A percentile compares a stretch with the other conserved stretches of the same genome.
phyloP scores from a whole-genome alignment of 2,329 filamentous ascomycete genomes.

The Aureobasidium namibiae region DNA sequence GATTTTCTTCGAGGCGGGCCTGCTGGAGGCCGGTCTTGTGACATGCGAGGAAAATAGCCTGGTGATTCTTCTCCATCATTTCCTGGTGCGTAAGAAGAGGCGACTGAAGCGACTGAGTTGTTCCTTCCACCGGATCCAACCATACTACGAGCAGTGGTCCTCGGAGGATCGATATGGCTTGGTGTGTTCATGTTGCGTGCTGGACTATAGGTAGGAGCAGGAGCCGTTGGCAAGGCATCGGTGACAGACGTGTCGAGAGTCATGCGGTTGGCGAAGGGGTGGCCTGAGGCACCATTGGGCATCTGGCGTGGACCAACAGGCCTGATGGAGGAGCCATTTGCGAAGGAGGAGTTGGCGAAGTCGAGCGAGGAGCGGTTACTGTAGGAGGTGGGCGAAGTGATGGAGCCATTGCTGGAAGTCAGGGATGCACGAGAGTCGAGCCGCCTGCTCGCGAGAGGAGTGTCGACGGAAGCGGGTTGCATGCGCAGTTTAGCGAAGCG shows the following conservation, averaged over 20 bases:
- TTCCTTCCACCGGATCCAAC: slow-evolving; percentile 47
- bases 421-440: slow-evolving; percentile 23
- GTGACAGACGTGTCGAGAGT: slow-evolving; percentile 44
- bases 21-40: slow-evolving; percentile 14
- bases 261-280: slow-evolving; percentile 20
- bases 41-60: slow-evolving; percentile 32
- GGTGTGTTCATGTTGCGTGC: slow-evolving; percentile 61
- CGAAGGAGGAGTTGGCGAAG: slow-evolving; percentile 10
- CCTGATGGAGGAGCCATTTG: slow-evolving; percentile 16
- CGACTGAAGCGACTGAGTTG: slow-evolving; percentile 38
- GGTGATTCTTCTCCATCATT: slow-evolving; percentile 25
- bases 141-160: slow-evolving; percentile 56
- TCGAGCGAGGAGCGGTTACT: slow-evolving; percentile 21
- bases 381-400: slow-evolving; percentile 26
- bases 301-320: slow-evolving; percentile 47
- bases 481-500: slow-evolving; percentile 24
- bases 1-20: slow-evolving; percentile 30
- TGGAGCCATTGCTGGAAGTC: slow-evolving; percentile 22
- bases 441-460: slow-evolving; percentile 10
- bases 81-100: slow-evolving; percentile 32
- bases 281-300: slow-evolving; percentile 30
- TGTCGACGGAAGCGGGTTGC: slow-evolving; percentile 14
- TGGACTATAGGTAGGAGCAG: slow-evolving; percentile 72
- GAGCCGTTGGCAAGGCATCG: slow-evolving; percentile 57
- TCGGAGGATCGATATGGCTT: slow-evolving; percentile 56